Evolutionary conservation across 768 basidiomycete genomes (phyloP).

Genomic region (Psilocybe cubensis): DNA sequence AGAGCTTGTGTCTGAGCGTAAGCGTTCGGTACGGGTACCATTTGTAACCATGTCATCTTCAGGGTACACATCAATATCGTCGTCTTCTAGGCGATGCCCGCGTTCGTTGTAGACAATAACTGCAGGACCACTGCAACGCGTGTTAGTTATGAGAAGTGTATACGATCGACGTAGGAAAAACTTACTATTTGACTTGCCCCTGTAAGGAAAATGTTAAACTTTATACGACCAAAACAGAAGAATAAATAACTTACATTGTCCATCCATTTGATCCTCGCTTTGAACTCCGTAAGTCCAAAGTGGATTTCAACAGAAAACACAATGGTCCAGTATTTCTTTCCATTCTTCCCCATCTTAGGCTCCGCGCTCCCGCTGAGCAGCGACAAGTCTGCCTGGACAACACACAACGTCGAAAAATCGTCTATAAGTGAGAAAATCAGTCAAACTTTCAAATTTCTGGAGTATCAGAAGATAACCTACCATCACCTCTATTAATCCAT

Average conservation of each 20-base stretch:
- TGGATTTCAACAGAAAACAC: slow-evolving; percentile 86
- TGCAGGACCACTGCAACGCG: slow-evolving; percentile 63
- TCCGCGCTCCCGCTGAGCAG: slow-evolving; percentile 72
- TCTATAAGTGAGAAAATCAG: slow-evolving; percentile 40
- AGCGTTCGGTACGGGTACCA: slow-evolving; percentile 34
- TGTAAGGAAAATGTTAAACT: slow-evolving; percentile 24
- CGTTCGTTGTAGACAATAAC: slow-evolving; percentile 84
- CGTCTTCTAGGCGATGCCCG: slow-evolving; percentile 74
- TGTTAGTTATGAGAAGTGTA: not conserved
- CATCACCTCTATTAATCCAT: slow-evolving; percentile 71
- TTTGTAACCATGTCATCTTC: slow-evolving; percentile 57
- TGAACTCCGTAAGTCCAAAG: slow-evolving; percentile 83
- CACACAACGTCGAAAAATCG: slow-evolving; percentile 75
- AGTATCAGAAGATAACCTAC: slow-evolving; percentile 32
- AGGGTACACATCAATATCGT: slow-evolving; percentile 64
- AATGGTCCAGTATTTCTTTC: slow-evolving; percentile 82
- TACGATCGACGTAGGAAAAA: slow-evolving; percentile 2
- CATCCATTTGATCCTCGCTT: slow-evolving; percentile 80
- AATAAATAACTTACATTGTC: slow-evolving; percentile 60
- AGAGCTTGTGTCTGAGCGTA: slow-evolving; percentile 48
- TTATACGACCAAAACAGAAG: not conserved
- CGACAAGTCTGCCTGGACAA: slow-evolving; percentile 79
- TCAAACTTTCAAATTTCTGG: too few species aligned
- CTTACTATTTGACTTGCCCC: slow-evolving; percentile 78
- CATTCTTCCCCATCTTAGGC: slow-evolving; percentile 62